Evolutionary conservation across 345 rosid species (phyloP), one percentile per base, ranked within the genome.

Genomic region (Trapa incisa): DNA sequence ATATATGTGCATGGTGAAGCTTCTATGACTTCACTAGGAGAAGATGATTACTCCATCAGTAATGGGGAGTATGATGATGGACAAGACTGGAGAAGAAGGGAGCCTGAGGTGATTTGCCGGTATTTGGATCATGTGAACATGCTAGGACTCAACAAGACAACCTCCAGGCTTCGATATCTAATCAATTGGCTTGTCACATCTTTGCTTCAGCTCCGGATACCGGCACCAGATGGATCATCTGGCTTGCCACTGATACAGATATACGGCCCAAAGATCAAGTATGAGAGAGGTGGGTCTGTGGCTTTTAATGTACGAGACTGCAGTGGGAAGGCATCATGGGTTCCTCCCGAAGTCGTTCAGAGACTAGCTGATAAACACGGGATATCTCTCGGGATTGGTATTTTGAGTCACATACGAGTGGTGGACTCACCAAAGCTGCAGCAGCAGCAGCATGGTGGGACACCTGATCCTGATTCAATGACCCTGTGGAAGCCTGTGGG

Each of bases 171-270:
- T 32, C 83, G 96, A 36, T 91, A 80, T 78, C 81, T 91, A 52
- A 79, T 85, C 36, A 91, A 91, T 72, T 91, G 96, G 96, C 91
- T 91, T 32, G 96, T 87, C 62, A 84, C 89, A 45, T 91, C 97
- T 11, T 78, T 91, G 45, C 85, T 91, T 75, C 97, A 88, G 65
- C 87, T 91, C 47, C 82, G 78, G 71, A 63, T 84, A n/a, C 81
- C 82, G 14, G 69, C 72, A 65, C 67, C 89, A 13, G 79, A 77
- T 16, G 84, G 80, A 67, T 79, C 75, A 10, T 74, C 35, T 29
- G 79, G 76, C 73, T 45, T 47, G 68, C 76, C 82, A 72, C 85
- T 86, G 61, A 85, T 86, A 54, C 87, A 84, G 67, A 80, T 86
- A 58, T 84, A 86, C 68, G 91, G 91, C 68, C 91, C 91, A 8